phyloP scores from a whole-genome alignment of 805 yeast genomes.

The Sugiyamaella lignohabitans region DNA sequence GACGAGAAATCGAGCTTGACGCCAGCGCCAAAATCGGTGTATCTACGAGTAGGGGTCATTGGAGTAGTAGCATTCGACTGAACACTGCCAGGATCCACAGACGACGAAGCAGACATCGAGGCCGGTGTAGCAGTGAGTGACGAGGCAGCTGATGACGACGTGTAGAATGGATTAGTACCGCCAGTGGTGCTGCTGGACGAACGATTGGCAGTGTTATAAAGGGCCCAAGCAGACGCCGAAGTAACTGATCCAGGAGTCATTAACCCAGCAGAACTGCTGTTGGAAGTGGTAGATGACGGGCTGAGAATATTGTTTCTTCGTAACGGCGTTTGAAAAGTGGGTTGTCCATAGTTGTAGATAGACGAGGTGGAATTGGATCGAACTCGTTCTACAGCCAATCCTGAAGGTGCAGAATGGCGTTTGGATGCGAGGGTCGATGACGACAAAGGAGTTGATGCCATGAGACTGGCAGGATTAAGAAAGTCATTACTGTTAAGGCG shows the following conservation, averaged over 20 bases:
- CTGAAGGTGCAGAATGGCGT: background rate
- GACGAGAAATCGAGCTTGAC: constrained; percentile 19
- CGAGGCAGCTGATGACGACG: background rate
- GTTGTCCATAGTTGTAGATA: background rate
- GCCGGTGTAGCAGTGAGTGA: background rate
- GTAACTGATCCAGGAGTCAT: constrained; percentile 12
- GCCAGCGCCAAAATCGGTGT: constrained; percentile 9
- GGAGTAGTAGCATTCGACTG: constrained; percentile 20
- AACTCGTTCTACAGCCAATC: background rate
- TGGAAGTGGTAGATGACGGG: background rate
- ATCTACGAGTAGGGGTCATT: constrained; percentile 10
- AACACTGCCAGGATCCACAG: too few relatives aligned
- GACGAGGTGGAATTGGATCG: background rate
- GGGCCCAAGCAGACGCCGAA: constrained; percentile 3
- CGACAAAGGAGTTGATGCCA: background rate
- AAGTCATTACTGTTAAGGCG: background rate
- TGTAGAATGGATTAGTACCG: background rate
- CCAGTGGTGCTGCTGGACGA: background rate
- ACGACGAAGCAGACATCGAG: background rate
- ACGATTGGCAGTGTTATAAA: background rate
- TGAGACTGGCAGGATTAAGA: background rate
- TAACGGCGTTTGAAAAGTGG: background rate
- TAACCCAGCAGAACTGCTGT: constrained; percentile 4
- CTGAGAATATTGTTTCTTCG: background rate
- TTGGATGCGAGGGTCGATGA: background rate